A percentile compares a stretch with the other conserved stretches of the same genome.
Conservation (phyloP, 2,329 filamentous ascomycete genomes). For the Fusarium domesticum region DNA sequence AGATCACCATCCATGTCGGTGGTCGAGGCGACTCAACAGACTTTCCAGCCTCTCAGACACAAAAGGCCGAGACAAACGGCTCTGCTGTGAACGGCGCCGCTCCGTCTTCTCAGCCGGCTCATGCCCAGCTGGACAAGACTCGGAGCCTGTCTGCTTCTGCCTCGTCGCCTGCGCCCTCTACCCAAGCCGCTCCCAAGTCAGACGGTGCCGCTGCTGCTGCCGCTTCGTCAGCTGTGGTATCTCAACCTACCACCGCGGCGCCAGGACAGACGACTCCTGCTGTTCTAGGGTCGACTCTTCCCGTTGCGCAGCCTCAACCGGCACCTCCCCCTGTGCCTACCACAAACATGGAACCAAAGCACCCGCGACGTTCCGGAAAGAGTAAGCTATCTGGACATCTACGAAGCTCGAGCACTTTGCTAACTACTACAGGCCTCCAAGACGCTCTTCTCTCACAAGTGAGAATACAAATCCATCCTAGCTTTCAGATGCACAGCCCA, state of each 20-base stretch:
- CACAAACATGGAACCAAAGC: constrained; percentile 36
- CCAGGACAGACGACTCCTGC: constrained; percentile 17
- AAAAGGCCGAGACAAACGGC: constrained; percentile 22
- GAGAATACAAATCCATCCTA: constrained; percentile 65
- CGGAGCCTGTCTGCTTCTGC: constrained; percentile 40
- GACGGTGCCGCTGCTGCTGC: constrained; percentile 35
- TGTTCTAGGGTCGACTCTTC: constrained; percentile 6
- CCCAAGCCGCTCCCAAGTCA: constrained; percentile 34
- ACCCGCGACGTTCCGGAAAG: constrained; percentile 42
- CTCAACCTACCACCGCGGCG: constrained; percentile 15
- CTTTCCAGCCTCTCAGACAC: constrained; percentile 44
- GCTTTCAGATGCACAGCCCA: constrained; percentile 58
- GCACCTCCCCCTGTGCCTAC: constrained; percentile 29
- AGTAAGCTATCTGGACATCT: constrained; percentile 31
- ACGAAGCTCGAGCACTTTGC: background rate
- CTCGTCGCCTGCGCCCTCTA: constrained; percentile 47
- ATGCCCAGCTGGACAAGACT: constrained; percentile 36
- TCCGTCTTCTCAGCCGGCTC: constrained; percentile 16
- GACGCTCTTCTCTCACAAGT: constrained; percentile 68
- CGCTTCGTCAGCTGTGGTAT: constrained; percentile 26
- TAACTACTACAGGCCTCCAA: constrained; percentile 42
- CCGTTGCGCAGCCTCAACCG: constrained; percentile 23
- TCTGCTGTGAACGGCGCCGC: constrained; percentile 21
- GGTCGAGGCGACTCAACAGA: constrained; percentile 53
- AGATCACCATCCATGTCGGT: constrained; percentile 70